Evolutionary conservation across 2,329 filamentous ascomycete species (phyloP).

Genomic region (Stemphylium lycopersici): DNA sequence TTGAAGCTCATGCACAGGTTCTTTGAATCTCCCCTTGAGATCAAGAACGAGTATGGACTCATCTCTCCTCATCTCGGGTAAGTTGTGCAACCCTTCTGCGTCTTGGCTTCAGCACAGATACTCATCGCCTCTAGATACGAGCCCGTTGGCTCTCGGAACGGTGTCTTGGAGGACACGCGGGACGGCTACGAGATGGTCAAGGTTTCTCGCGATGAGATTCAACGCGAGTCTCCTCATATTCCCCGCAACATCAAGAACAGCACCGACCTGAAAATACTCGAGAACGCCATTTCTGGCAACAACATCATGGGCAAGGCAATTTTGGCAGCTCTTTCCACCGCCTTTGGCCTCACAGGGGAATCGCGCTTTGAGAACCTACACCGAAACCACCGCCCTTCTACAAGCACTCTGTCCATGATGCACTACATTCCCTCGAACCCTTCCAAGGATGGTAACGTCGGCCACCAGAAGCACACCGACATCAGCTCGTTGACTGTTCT

Average conservation of each 20-base stretch:
- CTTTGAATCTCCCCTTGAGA: slow-evolving; percentile 60
- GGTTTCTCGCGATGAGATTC: slow-evolving; percentile 43
- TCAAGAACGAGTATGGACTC: slow-evolving; percentile 63
- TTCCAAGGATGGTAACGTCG: slow-evolving; percentile 29
- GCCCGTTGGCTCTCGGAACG: slow-evolving; percentile 37
- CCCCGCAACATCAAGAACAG: slow-evolving; percentile 38
- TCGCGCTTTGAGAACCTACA: slow-evolving; percentile 40
- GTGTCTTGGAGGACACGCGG: slow-evolving; percentile 36
- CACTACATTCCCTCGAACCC: slow-evolving; percentile 39
- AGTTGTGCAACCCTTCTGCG: slow-evolving; percentile 27
- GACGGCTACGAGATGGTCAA: slow-evolving; percentile 46
- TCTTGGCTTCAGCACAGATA: not conserved
- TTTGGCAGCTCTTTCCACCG: slow-evolving; percentile 54
- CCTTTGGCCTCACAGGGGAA: slow-evolving; percentile 32
- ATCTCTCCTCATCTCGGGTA: slow-evolving; percentile 61
- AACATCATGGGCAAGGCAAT: slow-evolving; percentile 49
- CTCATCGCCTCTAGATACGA: slow-evolving; percentile 17
- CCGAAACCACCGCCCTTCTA: slow-evolving; percentile 41
- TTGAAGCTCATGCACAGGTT: slow-evolving; percentile 63
- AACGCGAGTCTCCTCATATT: slow-evolving; percentile 32
- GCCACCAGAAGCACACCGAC: slow-evolving; percentile 44
- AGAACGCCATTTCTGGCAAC: slow-evolving; percentile 37
- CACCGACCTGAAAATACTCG: slow-evolving; percentile 30
- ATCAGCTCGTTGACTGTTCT: slow-evolving; percentile 40
- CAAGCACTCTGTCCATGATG: slow-evolving; percentile 43